Evolutionary conservation across 768 basidiomycete species (phyloP).

Genomic region (Boletus subcaerulescens): DNA sequence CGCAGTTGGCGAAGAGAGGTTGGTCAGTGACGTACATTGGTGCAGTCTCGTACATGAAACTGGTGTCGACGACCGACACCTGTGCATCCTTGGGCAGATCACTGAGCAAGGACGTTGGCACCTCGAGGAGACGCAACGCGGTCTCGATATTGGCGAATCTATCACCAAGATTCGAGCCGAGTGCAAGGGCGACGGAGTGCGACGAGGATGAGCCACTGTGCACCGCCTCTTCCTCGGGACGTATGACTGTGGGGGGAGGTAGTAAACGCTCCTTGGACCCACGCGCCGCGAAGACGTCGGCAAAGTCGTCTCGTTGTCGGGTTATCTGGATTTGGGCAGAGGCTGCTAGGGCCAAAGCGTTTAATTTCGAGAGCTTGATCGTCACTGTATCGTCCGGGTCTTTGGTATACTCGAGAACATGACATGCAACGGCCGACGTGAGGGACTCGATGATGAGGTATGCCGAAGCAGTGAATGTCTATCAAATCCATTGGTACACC

Average conservation of each 20-base stretch:
- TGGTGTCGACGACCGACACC: constrained; percentile 63
- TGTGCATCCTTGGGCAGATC: constrained; percentile 22
- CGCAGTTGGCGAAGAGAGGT: constrained; percentile 84
- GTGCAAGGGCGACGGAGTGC: constrained; percentile 61
- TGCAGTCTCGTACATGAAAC: constrained; percentile 90
- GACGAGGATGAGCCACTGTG: not conserved
- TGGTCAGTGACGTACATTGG: constrained; percentile 98
- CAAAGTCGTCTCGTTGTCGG: constrained; percentile 42
- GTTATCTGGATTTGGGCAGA: constrained; percentile 62
- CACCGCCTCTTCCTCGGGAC: no score
- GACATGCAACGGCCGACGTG: constrained; percentile 50
- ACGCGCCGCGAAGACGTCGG: constrained; percentile 5
- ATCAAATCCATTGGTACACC: not conserved
- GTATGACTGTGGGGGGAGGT: no score
- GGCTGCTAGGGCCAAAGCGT: constrained; percentile 64
- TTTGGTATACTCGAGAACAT: constrained; percentile 37
- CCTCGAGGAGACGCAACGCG: constrained; percentile 71
- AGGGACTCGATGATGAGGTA: constrained; percentile 71
- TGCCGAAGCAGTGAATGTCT: constrained; percentile 50
- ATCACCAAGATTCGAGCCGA: constrained; percentile 92
- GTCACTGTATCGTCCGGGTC: constrained; percentile 34
- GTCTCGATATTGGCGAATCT: constrained; percentile 76
- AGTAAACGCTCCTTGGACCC: not conserved
- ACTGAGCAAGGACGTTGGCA: constrained; percentile 33
- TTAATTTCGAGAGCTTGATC: constrained; percentile 65